Base-by-base conservation (phyloP, 305 asterid species). In the Solanum hybrid region DNA sequence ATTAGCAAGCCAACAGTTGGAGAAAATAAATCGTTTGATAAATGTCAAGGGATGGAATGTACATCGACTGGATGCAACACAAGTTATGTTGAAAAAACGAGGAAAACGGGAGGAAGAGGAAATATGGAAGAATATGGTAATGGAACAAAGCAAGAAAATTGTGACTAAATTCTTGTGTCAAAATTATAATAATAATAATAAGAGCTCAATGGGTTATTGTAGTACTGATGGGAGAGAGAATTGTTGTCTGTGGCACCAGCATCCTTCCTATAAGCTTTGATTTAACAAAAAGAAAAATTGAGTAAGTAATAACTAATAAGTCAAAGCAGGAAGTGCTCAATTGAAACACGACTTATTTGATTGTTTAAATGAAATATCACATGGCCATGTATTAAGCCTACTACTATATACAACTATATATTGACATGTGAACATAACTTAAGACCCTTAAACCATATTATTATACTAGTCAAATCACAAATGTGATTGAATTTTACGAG, bases 1-100 rank as follows among this genome's bases (percentile, higher is more conserved):
- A 36, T 81, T 90, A 85, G 93, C 86, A 7, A 31, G 87, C 31
- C 31, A 78, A 4, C 93, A 89, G 72, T 37, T 89, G 0, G 87
- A 78, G 34, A 92, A 92, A 40, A 90, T 92, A 4, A 15, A 40
- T 17, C 31, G 89, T 37, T 88, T 92, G 6, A 77, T 31, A 51
- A 32, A 87, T 13, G 76, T 56, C 37, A 32, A 73, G 19, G 75
- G 51, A 13, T 92, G 93, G 93, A 78, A 72, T 5, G 88, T 92
- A 19, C 90, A 89, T 72, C 90, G 89, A 10, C 31, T 92, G 36
- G 93, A 92, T 80, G 93, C 92, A 17, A 90, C 92, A 12, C 29
- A 73, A 7, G 86, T 86, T 29, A 31, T 15, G 34, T 88, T 87
- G 27, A 38, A 1, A 17, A 29, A 29, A 29, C 29, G 29, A 29